Evolutionary conservation across 192 early-diverging fungal genomes (phyloP), one percentile per base, ranked within the genome.

Genomic region (Coemansia aciculifera): DNA sequence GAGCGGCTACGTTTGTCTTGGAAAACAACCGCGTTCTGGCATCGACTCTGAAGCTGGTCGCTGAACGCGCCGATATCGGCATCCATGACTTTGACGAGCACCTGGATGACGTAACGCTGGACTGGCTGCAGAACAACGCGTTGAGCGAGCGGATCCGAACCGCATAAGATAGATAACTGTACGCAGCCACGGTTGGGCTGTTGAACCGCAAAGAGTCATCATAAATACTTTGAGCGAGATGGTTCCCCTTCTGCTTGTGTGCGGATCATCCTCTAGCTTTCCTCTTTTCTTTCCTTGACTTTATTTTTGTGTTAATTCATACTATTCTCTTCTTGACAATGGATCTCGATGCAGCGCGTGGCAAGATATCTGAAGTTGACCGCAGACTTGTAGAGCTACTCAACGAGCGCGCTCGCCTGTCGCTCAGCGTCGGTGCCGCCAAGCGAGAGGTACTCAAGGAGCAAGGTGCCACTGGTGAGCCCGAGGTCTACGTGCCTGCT

Each of bases 341-440:
- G 81, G 84, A 92, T 61, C 82, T 92, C 15, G 78, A 80, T 19
- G 68, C 83, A 2, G 81, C 89, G 31, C 85, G 89, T 46, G 75
- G 83, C 54, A 84, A 88, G 59, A 93, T 95, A 61, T 91, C 93
- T 62, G 81, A 86, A 15, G 77, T 95, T 17, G 93, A 93, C 71
- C 85, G 85, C 24, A 86, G 87, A 48, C 79, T 95, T 40, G 89
- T 95, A 27, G 79, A 87, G 32, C 70, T 94, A 37, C 85, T 94
- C 27, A 95, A 94, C 81, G 90, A 94, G 73, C 89, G 94, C 29
- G 92, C 94, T 11, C 84, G 86, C 19, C 75, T 93, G 21, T 91
- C 91, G 15, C 83, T 93, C 56, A 90, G 91, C 72, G 90, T 95
- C 67, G 93, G 91, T 6, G 83, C 89, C 7, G 89, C 88, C 44